A percentile compares a stretch with the other conserved stretches of the same genome.
phyloP scores from a whole-genome alignment of 306 rosid genomes.

The Lathyrus oleraceus region DNA sequence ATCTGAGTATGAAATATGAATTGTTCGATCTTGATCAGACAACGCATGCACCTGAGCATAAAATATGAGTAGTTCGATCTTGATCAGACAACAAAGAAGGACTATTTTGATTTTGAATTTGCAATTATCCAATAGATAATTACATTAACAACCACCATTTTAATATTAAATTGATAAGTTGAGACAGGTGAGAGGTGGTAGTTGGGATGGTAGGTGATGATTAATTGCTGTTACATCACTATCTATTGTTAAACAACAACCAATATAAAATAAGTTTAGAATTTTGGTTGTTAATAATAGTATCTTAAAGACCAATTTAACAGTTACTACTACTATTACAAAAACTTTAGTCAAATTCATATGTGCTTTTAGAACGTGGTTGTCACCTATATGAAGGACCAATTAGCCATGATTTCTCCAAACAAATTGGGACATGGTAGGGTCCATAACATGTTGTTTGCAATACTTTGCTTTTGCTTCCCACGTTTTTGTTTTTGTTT shows the following conservation, averaged over 20 bases:
- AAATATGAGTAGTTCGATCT: no score
- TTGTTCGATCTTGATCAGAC: not conserved
- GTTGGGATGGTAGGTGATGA: conserved; percentile 36
- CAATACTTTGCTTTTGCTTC: conserved; percentile 20
- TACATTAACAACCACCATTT: conserved; percentile 12
- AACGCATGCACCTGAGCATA: no score
- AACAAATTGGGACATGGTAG: conserved; percentile 38
- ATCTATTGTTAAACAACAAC: conserved; percentile 24
- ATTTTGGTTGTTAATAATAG: conserved; percentile 5
- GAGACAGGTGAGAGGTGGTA: conserved; percentile 32
- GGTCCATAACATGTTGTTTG: conserved; percentile 1
- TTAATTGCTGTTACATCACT: conserved; percentile 41
- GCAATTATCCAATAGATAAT: conserved; percentile 9
- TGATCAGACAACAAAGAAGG: no score
- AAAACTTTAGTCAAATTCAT: conserved; percentile 17
- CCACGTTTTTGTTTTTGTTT: not conserved
- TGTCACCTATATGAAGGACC: conserved; percentile 31
- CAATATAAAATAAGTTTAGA: conserved; percentile 8
- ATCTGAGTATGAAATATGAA: not conserved
- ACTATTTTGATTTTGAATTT: no score
- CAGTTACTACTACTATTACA: not conserved
- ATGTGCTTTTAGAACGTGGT: conserved; percentile 33
- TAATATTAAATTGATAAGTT: conserved; percentile 30
- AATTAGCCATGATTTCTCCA: conserved; percentile 45
- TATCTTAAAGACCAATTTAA: conserved; percentile 11